phyloP scores from a whole-genome alignment of 1,284 basidiomycete species.

The Salmacisia buchloeana region DNA sequence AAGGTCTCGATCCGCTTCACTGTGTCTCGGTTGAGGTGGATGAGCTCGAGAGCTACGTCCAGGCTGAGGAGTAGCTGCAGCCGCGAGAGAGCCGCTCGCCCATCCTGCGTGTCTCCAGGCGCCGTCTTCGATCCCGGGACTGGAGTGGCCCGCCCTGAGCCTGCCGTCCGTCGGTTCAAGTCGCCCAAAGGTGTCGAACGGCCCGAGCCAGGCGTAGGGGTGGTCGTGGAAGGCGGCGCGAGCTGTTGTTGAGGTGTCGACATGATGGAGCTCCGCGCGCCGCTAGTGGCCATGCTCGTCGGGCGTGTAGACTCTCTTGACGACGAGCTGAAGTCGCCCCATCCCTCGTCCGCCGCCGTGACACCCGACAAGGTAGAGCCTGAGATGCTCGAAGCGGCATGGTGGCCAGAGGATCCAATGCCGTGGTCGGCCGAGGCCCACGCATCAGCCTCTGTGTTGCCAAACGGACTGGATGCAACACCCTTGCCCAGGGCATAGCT shows the following conservation, averaged over 20 bases:
- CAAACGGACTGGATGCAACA: not conserved
- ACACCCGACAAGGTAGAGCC: not conserved
- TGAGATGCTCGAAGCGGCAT: not conserved
- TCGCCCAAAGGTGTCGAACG: not conserved
- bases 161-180: not conserved
- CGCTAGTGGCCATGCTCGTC: not conserved
- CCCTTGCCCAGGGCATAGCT: not conserved
- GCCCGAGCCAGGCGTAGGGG: not conserved
- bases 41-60: constrained; percentile 82
- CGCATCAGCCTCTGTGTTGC: not conserved
- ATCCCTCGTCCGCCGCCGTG: not conserved
- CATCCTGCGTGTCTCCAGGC: not conserved
- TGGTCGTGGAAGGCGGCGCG: not conserved
- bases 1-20: constrained; percentile 90
- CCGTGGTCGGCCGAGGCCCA: not conserved
- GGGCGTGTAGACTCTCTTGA: not conserved
- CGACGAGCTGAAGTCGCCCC: not conserved
- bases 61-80: constrained; percentile 84
- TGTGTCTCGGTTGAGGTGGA: constrained; percentile 82
- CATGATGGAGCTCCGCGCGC: not conserved
- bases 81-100: constrained; percentile 55
- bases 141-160: not conserved
- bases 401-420: not conserved
- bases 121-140: not conserved
- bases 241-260: not conserved